phyloP scores from a whole-genome alignment of 2,329 filamentous ascomycete genomes.

The Aspergillus neotritici region DNA sequence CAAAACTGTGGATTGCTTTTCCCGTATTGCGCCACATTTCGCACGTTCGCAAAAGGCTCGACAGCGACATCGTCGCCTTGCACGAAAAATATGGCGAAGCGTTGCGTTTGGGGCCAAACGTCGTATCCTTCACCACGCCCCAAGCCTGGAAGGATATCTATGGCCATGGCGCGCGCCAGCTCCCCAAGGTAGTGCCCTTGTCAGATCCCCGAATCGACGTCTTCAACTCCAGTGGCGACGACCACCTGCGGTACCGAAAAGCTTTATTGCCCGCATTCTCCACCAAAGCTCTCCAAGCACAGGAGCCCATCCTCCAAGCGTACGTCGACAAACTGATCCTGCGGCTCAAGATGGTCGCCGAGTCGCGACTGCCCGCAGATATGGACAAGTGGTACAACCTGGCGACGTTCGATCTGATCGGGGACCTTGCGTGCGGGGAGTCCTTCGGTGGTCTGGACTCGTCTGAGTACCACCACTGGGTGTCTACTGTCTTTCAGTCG shows the following conservation, averaged over 20 bases:
- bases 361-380: conserved; percentile 8
- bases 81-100: conserved; percentile 12
- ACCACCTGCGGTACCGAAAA: conserved; percentile 23
- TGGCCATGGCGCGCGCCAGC: conserved; percentile 9
- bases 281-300: conserved; percentile 34
- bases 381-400: conserved; percentile 23
- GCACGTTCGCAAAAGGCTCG: conserved; percentile 5
- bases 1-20: conserved; percentile 14
- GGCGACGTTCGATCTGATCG: conserved; percentile 23
- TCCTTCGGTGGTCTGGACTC: conserved; percentile 20
- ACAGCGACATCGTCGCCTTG: conserved; percentile 4
- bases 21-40: conserved; percentile 10
- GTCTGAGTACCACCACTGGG: conserved; percentile 17
- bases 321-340: conserved; percentile 28
- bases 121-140: conserved; percentile 26
- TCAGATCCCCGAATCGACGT: conserved; percentile 7
- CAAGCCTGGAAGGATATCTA: conserved; percentile 27
- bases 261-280: conserved; percentile 37
- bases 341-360: conserved; percentile 12
- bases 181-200: conserved; percentile 8
- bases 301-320: conserved; percentile 28
- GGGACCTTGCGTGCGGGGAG: conserved; percentile 22
- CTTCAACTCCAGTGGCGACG: conserved; percentile 9
- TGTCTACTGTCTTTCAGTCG: conserved; percentile 16
- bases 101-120: conserved; percentile 29